Evolutionary conservation across 1,284 basidiomycete genomes (phyloP).

Genomic region (Erythrobasidium hasegawianum): DNA sequence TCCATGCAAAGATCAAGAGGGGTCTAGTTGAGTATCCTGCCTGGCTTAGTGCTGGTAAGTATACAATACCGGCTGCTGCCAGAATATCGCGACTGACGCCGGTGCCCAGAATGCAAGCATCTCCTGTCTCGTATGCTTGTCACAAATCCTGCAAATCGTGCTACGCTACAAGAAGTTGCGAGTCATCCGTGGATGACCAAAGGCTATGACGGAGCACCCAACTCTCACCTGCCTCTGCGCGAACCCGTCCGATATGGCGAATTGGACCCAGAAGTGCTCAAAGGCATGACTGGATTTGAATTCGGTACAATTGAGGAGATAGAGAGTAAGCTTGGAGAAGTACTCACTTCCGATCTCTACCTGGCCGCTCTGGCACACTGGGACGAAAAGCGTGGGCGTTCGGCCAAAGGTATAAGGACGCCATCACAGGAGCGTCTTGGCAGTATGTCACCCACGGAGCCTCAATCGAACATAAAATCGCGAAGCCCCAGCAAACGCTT

Average conservation of each 20-base stretch:
- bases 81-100: not conserved
- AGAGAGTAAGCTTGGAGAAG: slow-evolving; percentile 64
- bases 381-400: slow-evolving; percentile 53
- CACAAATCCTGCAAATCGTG: slow-evolving; percentile 80
- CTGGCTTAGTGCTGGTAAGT: slow-evolving; percentile 84
- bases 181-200: slow-evolving; percentile 92
- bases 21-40: slow-evolving; percentile 95
- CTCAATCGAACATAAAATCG: slow-evolving; percentile 32
- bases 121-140: slow-evolving; percentile 93
- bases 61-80: slow-evolving; percentile 34
- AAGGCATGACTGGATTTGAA: slow-evolving; percentile 93
- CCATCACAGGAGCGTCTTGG: slow-evolving; percentile 8
- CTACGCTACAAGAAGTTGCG: slow-evolving; percentile 81
- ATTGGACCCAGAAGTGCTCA: slow-evolving; percentile 78
- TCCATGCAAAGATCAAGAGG: slow-evolving; percentile 98
- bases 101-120: slow-evolving; percentile 80
- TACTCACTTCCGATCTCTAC: slow-evolving; percentile 78
- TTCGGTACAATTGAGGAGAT: slow-evolving; percentile 88
- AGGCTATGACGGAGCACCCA: slow-evolving; percentile 73
- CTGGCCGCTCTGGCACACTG: slow-evolving; percentile 66
- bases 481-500: slow-evolving; percentile 57
- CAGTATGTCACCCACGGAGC: slow-evolving; percentile 12
- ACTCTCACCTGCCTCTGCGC: slow-evolving; percentile 78
- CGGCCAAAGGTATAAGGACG: slow-evolving; percentile 14
- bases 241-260: slow-evolving; percentile 83